Evolutionary conservation across 306 rosid genomes (phyloP), one percentile per base, ranked within the genome.

Genomic region (Sechiopsis laciniata): DNA sequence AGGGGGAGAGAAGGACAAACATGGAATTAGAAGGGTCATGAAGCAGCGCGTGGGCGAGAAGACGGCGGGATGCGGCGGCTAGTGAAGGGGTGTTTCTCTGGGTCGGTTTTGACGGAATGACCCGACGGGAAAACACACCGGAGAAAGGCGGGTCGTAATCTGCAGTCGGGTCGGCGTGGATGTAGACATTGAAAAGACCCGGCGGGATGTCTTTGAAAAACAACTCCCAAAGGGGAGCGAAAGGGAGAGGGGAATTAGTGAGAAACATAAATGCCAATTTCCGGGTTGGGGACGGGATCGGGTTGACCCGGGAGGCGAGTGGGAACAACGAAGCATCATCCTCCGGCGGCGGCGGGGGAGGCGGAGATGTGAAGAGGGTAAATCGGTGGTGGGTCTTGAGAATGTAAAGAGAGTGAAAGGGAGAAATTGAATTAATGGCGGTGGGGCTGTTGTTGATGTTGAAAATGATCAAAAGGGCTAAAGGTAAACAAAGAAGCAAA

Each of bases 221-320:
- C 0, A 80, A 53, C 37, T 91, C 89, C 96, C 97, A 89, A 0
- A 87, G 80, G 0, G 91, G 90, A 0, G 96, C 87, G 10, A 87
- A 84, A 6, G 90, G 93, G 50, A 91, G 88, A 46, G 90, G 84
- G 0, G 78, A 58, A 1, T 78, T 86, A 20, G 96, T 91, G 50
- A 89, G 78, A 72, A 89, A 89, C 87, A 87, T 75, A 82, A 89
- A 87, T 1, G 93, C 96, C 13, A 89, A 46, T 20, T 87, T 87
- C n/a, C 19, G 75, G 0, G 85, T 77, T 3, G 80, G 83, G 0
- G 71, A 22, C 6, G 90, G 84, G 65, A 78, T 77, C 12, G 81
- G 60, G 3, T 83, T 83, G 5, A 79, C 88, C 2, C 26, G 64
- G 14, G 87, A 45, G 1, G 96, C 88, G 4, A 69, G 5, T 1